phyloP scores from a whole-genome alignment of 306 rosid genomes.

The Sphenostylis stenocarpa region DNA sequence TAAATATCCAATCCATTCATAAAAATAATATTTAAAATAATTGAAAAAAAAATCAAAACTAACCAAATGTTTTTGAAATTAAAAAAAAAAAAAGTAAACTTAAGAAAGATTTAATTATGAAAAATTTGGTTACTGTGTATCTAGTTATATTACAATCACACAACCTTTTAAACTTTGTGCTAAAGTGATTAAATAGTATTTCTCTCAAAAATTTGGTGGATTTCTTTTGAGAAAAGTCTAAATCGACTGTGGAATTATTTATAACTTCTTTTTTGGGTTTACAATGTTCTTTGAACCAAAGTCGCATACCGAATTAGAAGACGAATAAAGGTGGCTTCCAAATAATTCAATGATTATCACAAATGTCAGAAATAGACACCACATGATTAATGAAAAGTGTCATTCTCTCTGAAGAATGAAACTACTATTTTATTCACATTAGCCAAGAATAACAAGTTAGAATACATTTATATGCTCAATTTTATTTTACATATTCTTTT shows the following conservation, averaged over 20 bases:
- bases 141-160: no score
- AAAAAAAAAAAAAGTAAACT: no score
- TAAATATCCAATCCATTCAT: no score
- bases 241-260: neutral
- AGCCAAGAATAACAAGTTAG: conserved; percentile 40
- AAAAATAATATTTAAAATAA: no score
- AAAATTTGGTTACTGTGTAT: no score
- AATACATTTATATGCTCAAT: conserved; percentile 18
- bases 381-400: conserved; percentile 21
- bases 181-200: no score
- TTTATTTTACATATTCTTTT: neutral
- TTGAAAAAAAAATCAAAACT: no score
- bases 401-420: conserved; percentile 45
- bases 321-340: neutral
- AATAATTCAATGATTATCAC: conserved; percentile 17
- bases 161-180: no score
- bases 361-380: conserved; percentile 19
- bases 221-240: neutral
- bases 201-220: no score
- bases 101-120: no score
- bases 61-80: no score
- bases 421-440: conserved; percentile 41
- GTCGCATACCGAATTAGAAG: neutral
- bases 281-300: neutral
- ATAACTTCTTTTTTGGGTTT: neutral